phyloP scores from a whole-genome alignment of 495 filamentous ascomycete species.

The Thozetella sp. region DNA sequence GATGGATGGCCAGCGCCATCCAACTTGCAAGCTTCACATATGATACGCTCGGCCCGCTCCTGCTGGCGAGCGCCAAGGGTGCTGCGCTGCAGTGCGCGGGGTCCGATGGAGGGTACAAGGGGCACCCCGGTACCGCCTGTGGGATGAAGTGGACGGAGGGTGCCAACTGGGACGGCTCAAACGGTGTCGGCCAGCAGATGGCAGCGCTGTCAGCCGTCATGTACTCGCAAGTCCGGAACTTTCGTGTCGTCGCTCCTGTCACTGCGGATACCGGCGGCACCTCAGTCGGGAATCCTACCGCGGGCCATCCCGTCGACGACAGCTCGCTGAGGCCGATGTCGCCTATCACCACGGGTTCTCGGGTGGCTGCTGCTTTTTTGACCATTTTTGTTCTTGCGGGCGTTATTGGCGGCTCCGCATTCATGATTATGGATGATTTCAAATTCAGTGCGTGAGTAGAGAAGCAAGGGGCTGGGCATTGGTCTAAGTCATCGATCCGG shows the following conservation, averaged over 20 bases:
- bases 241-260: conserved; percentile 42
- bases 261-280: too few relatives aligned
- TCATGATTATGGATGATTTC: conserved; percentile 16
- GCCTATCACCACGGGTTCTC: conserved; percentile 52
- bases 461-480: too few relatives aligned
- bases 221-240: conserved; percentile 50
- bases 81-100: conserved; percentile 64
- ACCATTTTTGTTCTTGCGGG: conserved; percentile 53
- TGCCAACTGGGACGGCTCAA: conserved; percentile 22
- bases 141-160: conserved; percentile 39
- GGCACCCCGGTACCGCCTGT: too few relatives aligned
- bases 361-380: conserved; percentile 59
- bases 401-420: conserved; percentile 43
- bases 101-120: conserved; percentile 37
- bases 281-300: conserved; percentile 57
- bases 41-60: conserved; percentile 50
- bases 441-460: neutral
- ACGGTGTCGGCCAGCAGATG: conserved; percentile 66
- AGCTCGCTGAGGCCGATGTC: conserved; percentile 18
- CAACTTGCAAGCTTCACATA: conserved; percentile 63
- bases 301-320: conserved; percentile 44
- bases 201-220: conserved; percentile 64
- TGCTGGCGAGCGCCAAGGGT: conserved; percentile 53
- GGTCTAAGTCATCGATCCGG: too few relatives aligned
- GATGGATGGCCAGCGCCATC: conserved; percentile 64